Evolutionary conservation across 345 rosid species (phyloP).

Genomic region (Nephelium lappaceum): DNA sequence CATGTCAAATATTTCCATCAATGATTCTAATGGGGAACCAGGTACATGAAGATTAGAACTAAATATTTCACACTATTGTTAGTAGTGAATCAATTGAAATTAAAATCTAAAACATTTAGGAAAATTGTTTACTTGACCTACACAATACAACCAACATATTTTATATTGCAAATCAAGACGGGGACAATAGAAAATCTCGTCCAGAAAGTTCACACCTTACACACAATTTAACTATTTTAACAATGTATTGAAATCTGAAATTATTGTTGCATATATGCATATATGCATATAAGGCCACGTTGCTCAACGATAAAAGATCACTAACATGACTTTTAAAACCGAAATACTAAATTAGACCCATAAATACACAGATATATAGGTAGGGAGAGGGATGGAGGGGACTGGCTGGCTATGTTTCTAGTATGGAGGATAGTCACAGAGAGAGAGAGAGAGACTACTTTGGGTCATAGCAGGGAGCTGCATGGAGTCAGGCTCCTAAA

Average conservation of each 20-base stretch:
- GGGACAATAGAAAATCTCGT: neutral
- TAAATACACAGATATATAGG: neutral
- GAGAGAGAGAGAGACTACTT: neutral
- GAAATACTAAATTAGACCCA: neutral
- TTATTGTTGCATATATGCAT: no score
- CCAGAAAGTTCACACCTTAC: neutral
- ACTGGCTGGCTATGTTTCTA: neutral
- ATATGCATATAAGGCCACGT: neutral
- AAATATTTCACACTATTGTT: no score
- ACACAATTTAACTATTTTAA: neutral
- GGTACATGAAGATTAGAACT: neutral
- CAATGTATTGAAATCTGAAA: no score
- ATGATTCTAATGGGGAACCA: neutral
- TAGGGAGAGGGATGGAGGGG: neutral
- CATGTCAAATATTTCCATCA: neutral
- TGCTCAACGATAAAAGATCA: neutral
- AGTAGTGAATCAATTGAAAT: neutral
- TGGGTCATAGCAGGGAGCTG: neutral
- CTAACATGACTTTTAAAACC: neutral
- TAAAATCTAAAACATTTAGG: neutral
- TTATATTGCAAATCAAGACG: neutral
- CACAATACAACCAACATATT: no score
- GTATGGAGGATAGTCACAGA: neutral
- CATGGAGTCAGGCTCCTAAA: neutral
- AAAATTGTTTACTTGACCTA: no score